Percentiles rank a stretch among this genome's conserved stretches.
Conservation (phyloP, 164 flowering plant genomes). For the Annona squamosa region DNA sequence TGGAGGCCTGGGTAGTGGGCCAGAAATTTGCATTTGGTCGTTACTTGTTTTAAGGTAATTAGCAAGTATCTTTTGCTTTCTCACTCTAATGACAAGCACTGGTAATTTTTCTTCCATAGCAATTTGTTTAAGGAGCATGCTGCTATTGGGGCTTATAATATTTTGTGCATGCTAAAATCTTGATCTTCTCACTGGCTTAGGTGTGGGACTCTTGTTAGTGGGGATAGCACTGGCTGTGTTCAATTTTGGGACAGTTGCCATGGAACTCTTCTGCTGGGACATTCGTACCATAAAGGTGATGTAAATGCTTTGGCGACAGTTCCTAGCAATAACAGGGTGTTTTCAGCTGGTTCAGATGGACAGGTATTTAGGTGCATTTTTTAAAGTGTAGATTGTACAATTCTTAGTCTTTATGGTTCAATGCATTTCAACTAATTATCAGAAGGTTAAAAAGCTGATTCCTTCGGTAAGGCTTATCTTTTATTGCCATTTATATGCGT, state of each 20-base stretch:
- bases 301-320: constrained; percentile 79
- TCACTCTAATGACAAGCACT: too few relatives aligned
- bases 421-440: neutral
- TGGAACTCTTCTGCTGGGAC: constrained; percentile 83
- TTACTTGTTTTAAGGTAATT: constrained; percentile 72
- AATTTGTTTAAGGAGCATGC: neutral
- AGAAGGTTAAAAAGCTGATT: neutral
- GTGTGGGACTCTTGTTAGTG: constrained; percentile 86
- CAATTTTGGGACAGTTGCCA: constrained; percentile 82
- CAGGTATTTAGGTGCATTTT: constrained; percentile 44
- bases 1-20: constrained; percentile 63
- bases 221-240: constrained; percentile 83
- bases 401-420: neutral
- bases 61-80: too few relatives aligned
- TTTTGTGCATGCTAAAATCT: constrained; percentile 1
- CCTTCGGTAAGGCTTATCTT: neutral
- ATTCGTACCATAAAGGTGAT: constrained; percentile 83
- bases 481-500: too few relatives aligned
- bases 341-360: constrained; percentile 97
- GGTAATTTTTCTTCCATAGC: neutral
- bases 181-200: constrained; percentile 33
- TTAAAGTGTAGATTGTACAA: neutral
- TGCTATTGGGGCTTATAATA: neutral
- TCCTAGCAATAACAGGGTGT: constrained; percentile 75
- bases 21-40: constrained; percentile 85